Percentiles rank a stretch among this genome's conserved stretches.
Evolutionary conservation across 768 basidiomycete genomes (phyloP).

Genomic region (Gloeophyllum trabeum): DNA sequence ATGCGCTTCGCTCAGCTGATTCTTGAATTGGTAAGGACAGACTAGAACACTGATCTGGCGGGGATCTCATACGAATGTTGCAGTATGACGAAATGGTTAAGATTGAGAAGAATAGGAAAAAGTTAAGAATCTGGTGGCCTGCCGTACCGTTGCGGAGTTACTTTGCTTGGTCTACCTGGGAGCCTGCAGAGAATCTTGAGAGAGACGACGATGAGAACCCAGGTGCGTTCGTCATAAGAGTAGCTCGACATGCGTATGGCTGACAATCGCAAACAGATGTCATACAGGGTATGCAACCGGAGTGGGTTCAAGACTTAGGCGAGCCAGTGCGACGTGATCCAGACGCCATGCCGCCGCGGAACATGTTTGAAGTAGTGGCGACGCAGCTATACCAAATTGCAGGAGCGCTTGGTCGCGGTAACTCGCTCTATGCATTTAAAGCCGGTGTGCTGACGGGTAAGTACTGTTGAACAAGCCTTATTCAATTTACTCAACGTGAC

Average conservation of each 20-base stretch:
- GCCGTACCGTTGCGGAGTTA: constrained; percentile 20
- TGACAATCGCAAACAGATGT: constrained; percentile 20
- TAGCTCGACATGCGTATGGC: neutral
- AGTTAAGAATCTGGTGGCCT: constrained; percentile 48
- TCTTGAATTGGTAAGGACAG: constrained; percentile 21
- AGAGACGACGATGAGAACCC: constrained; percentile 64
- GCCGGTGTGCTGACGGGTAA: constrained; percentile 53
- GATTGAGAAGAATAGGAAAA: constrained; percentile 36
- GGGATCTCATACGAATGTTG: neutral
- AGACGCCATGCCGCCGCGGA: constrained; percentile 62
- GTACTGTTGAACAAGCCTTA: constrained; percentile 3
- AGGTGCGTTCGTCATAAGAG: constrained; percentile 14
- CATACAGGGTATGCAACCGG: constrained; percentile 44
- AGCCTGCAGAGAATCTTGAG: constrained; percentile 30
- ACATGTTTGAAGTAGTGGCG: constrained; percentile 41
- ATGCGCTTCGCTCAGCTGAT: constrained; percentile 24
- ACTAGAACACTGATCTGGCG: neutral
- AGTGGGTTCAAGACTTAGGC: constrained; percentile 38
- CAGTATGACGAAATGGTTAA: constrained; percentile 48
- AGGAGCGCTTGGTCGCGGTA: constrained; percentile 38
- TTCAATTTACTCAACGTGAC: neutral
- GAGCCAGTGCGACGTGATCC: constrained; percentile 52
- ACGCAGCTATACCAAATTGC: constrained; percentile 29
- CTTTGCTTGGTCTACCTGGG: constrained; percentile 32
- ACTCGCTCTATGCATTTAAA: constrained; percentile 60